Conservation (phyloP, 352 stramenopile genomes). For the Phytophthora citricola region DNA sequence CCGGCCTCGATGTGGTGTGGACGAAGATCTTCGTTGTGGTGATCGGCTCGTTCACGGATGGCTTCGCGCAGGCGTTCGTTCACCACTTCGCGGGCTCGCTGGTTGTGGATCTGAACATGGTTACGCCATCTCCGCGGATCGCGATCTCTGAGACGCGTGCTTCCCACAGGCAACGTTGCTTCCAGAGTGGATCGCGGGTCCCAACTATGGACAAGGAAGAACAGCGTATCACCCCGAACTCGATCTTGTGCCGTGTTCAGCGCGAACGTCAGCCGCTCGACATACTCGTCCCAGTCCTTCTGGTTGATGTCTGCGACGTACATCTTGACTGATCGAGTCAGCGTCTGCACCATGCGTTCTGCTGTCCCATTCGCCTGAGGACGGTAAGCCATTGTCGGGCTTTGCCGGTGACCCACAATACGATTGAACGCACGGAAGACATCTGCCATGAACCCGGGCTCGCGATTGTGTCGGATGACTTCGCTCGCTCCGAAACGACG, state of each 20-base stretch:
- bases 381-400: too few relatives aligned
- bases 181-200: slow-evolving; percentile 18
- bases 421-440: slow-evolving; percentile 8
- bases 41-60: neutral
- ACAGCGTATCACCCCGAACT: neutral
- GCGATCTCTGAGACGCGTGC: neutral
- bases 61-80: neutral
- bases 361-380: too few relatives aligned
- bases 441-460: slow-evolving; percentile 12
- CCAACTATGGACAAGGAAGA: slow-evolving; percentile 5
- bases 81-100: neutral
- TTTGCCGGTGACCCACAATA: neutral
- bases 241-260: neutral
- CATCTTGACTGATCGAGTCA: too few relatives aligned
- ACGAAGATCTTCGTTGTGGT: too few relatives aligned
- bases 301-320: too few relatives aligned
- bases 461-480: slow-evolving; percentile 2
- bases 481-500: slow-evolving; percentile 18
- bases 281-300: too few relatives aligned
- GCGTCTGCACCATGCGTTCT: too few relatives aligned
- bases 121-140: neutral
- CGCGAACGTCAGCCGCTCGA: too few relatives aligned
- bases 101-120: neutral
- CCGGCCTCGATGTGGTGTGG: neutral
- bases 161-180: neutral